Conservation (phyloP, 2,329 filamentous ascomycete genomes). For the Bipolaris victoriae region DNA sequence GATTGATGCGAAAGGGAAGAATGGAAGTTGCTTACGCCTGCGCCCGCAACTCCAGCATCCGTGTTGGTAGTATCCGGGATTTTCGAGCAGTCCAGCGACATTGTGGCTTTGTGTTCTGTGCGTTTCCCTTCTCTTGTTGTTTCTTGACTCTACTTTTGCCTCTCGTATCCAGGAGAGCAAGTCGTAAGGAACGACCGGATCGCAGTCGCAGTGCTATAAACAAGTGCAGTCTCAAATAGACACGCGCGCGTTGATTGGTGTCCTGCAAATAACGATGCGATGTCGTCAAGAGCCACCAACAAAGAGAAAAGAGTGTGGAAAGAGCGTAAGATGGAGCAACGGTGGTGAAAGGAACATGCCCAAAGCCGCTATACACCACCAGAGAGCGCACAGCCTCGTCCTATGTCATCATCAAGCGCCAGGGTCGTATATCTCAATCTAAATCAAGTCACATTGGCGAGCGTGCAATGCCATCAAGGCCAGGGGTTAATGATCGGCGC, state of each 20-base stretch:
- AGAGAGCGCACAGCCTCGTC: constrained; percentile 11
- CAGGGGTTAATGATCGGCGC: constrained; percentile 24
- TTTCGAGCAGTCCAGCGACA: constrained; percentile 49
- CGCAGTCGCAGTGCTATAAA: neutral
- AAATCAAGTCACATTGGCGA: constrained; percentile 21
- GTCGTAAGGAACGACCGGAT: neutral
- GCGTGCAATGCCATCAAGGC: neutral
- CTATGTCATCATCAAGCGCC: constrained; percentile 21
- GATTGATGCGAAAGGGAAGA: neutral
- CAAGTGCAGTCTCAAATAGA: neutral
- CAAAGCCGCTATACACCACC: neutral
- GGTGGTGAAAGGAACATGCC: constrained; percentile 6
- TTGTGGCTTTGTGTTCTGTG: constrained; percentile 1
- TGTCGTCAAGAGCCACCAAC: neutral
- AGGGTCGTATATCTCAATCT: constrained; percentile 12
- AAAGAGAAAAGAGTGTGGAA: neutral
- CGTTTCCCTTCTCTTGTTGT: neutral
- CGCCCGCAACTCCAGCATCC: constrained; percentile 64
- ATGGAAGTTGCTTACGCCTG: constrained; percentile 55
- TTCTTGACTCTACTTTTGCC: constrained; percentile 16
- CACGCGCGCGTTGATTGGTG: neutral
- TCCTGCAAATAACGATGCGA: neutral
- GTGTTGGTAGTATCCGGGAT: constrained; percentile 56
- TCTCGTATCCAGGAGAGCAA: constrained; percentile 19
- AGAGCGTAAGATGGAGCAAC: neutral